Evolutionary conservation across 208 protist genomes (phyloP), one percentile per base, ranked within the genome.

Genomic region (Strigomonas culicis): DNA sequence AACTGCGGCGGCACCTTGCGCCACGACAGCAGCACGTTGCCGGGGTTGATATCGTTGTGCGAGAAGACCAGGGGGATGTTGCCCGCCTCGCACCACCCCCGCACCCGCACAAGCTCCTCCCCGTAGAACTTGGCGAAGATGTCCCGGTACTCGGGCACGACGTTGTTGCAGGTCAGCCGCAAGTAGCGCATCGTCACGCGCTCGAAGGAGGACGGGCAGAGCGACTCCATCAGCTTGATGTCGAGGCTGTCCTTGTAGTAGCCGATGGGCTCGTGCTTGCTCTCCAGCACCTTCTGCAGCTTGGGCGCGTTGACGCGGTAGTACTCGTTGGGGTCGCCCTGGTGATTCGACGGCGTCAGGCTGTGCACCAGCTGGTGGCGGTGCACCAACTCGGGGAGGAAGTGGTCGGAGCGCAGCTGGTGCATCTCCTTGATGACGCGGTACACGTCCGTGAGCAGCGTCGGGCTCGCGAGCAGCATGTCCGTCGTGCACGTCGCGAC

Each of bases 1-100:
- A 79, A 68, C 64, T 67, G 41, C 43, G 65, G 44, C 13, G 79
- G 75, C 61, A 84, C 75, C 63, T 75, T 76, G 52, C 75, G 77
- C 75, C 79, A 80, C 31, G 86, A 63, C 8, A 90, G 71, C 25
- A 93, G 77, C 43, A 93, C 86, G 70, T 93, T 93, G 32, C 83
- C 83, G 17, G 87, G 87, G 69, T 89, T 90, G 53, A 93, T 63
- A 65, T 93, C 87, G 66, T 93, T 90, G 74, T 93, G 87, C 49
- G 87, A 93, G 31, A 93, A 82, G 22, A 89, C 80, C 28, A 91
- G 70, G 22, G 87, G 87, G 13, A 90, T 69, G 13, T 71, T 41
- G 17, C 62, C 64, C 39, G 31, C 27, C 70, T 65, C 72, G 22
- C 90, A 59, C 59, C 72, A 61, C 32, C 66, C 52, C 30, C 77